These are phyloP conservation scores for Termitomyces eurrhizus DNA, from an alignment of 768 basidiomycete genomes.

Conservation along the genomic window DNA sequence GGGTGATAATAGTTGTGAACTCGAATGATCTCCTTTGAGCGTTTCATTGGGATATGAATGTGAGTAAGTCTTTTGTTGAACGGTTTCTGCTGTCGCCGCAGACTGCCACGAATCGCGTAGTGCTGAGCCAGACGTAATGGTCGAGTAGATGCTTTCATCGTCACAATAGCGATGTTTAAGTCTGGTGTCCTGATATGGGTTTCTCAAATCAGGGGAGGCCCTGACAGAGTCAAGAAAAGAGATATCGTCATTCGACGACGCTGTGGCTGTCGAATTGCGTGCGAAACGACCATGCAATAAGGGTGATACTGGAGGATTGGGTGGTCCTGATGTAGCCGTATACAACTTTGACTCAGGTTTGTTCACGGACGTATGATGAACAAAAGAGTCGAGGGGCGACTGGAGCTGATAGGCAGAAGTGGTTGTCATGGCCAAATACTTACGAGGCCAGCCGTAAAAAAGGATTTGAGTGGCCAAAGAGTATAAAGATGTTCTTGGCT, in stretches of 20 bases:
- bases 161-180: slow-evolving; percentile 32
- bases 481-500: not conserved
- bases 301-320: slow-evolving; percentile 31
- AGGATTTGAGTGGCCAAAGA: not conserved
- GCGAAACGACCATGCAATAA: slow-evolving; percentile 46
- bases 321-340: slow-evolving; percentile 10
- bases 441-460: not conserved
- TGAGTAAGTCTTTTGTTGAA: slow-evolving; percentile 1
- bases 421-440: slow-evolving; percentile 1
- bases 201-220: slow-evolving; percentile 24
- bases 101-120: slow-evolving; percentile 41
- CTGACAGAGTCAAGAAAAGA: slow-evolving; percentile 30
- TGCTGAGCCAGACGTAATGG: slow-evolving; percentile 21
- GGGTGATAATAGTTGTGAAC: slow-evolving; percentile 6
- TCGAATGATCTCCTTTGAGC: not conserved
- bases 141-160: slow-evolving; percentile 41
- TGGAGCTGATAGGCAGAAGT: slow-evolving; percentile 21
- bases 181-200: slow-evolving; percentile 28
- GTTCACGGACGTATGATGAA: slow-evolving; percentile 48
- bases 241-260: slow-evolving; percentile 32
- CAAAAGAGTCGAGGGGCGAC: slow-evolving; percentile 60
- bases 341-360: slow-evolving; percentile 21
- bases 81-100: slow-evolving; percentile 12
- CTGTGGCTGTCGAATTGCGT: slow-evolving; percentile 37
- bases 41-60: not conserved